Base-by-base conservation (phyloP, 108 stramenopile genomes). In the Cyclotella baltica region DNA sequence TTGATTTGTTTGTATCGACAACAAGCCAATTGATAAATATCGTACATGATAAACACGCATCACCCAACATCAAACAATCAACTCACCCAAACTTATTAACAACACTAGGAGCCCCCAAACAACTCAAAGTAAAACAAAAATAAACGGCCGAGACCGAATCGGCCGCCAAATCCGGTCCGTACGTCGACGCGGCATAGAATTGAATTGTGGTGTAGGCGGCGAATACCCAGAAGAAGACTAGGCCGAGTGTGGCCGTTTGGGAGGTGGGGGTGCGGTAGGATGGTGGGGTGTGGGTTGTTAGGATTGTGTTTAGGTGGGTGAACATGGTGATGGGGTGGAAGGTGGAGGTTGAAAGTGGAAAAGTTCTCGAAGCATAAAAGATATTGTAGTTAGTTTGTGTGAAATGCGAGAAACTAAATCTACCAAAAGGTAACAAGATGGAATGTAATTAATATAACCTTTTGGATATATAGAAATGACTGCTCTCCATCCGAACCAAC, bases 201-300 rank as follows among this genome's bases (percentile, higher is more conserved):
- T 88, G 88, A 62, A 88, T 84, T 31, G 85, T 86, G 29, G 74
- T 69, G 55, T 86, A 88, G 10, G 88, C 83, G 16, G 83, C 75
- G 66, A 88, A 88, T 16, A 81, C 75, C 80, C 78, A 77, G 67
- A 86, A 81, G 75, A 88, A 88, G 33, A 88, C 76, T 15, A 84
- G 8, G 25, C 88, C 88, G 29, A 88, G 67, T 1, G 48, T 35
- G 25, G 59, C 50, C 16, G 78, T 76, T 70, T 88, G 85, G 1
- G 43, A 66, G 18, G 22, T 1, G 47, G 87, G 70, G 1, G 83
- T 79, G 25, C 67, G 53, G 27, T 83, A 86, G 81, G 81, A 85
- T 34, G 46, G 46, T 29, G 75, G 84, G 33, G 70, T 20, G 13
- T 66, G 64, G 19, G n/a, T 48, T 27, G 52, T 48, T 36, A 75